phyloP scores from a whole-genome alignment of 1,284 basidiomycete genomes.

The Pyrrhoderma lamaoense region DNA sequence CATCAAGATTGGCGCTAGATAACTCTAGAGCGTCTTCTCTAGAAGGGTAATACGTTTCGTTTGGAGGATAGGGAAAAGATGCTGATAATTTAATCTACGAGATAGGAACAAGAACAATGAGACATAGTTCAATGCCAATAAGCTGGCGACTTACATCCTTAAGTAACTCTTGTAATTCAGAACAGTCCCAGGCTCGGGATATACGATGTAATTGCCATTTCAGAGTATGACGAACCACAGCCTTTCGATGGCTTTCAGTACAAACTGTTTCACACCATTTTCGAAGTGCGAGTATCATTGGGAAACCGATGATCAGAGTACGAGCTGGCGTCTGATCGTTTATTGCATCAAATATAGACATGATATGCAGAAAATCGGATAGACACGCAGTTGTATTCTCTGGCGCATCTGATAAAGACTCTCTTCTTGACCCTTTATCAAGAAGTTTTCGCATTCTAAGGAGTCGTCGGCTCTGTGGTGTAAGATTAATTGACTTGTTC shows the following conservation, averaged over 20 bases:
- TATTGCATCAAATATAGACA: constrained; percentile 61
- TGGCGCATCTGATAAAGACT: neutral
- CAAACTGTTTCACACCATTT: constrained; percentile 16
- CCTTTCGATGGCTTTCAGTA: constrained; percentile 34
- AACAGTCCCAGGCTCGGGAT: constrained; percentile 53
- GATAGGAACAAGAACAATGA: neutral
- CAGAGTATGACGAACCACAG: constrained; percentile 61
- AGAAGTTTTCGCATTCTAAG: constrained; percentile 38
- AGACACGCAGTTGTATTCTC: constrained; percentile 41
- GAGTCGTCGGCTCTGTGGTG: constrained; percentile 45
- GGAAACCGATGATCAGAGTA: constrained; percentile 70
- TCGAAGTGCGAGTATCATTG: constrained; percentile 80
- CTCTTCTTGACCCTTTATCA: neutral
- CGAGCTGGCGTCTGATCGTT: constrained; percentile 67
- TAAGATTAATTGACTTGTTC: constrained; percentile 23
- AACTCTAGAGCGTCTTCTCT: too few species aligned
- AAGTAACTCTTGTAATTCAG: constrained; percentile 45
- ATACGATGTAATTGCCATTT: constrained; percentile 50
- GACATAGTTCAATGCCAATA: constrained; percentile 6
- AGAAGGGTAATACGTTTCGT: constrained; percentile 31
- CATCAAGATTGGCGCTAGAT: too few species aligned
- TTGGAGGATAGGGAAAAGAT: constrained; percentile 10
- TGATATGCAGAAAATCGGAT: constrained; percentile 72
- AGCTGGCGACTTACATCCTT: constrained; percentile 54
- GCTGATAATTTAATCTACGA: neutral